Conservation (phyloP, 805 yeast genomes). For the Starmerella apicola region DNA sequence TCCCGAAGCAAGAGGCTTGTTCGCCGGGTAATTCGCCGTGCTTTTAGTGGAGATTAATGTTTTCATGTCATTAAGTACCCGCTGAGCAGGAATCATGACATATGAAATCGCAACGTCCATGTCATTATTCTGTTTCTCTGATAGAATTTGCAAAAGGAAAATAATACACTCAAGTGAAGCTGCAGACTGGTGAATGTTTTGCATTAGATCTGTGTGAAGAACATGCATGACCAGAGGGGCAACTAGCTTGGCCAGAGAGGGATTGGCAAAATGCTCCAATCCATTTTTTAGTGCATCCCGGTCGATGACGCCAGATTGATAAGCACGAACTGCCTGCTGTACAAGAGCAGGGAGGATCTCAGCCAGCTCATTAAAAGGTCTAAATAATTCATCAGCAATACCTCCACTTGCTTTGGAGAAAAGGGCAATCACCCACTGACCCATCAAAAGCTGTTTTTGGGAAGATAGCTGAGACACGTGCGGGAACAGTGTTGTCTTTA, state of each 20-base stretch:
- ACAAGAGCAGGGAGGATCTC: constrained; percentile 57
- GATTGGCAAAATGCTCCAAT: constrained; percentile 74
- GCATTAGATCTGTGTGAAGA: constrained; percentile 33
- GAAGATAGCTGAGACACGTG: constrained; percentile 3
- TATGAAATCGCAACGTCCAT: constrained; percentile 2
- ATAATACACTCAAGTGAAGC: constrained; percentile 11
- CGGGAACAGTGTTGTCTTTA: constrained; percentile 2
- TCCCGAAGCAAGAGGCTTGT: not conserved
- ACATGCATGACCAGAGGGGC: constrained; percentile 42
- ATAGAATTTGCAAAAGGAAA: constrained; percentile 7
- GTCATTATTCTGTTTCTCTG: constrained; percentile 1
- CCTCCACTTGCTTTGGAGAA: constrained; percentile 77
- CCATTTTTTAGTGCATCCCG: constrained; percentile 58
- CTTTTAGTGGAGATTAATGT: not conserved
- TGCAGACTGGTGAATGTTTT: constrained; percentile 11
- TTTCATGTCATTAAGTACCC: not conserved
- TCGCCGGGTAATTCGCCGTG: not conserved
- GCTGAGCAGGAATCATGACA: not conserved
- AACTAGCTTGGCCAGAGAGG: constrained; percentile 50
- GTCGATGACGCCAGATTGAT: constrained; percentile 43
- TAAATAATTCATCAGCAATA: constrained; percentile 52
- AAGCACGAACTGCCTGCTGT: constrained; percentile 56
- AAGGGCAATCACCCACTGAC: constrained; percentile 69
- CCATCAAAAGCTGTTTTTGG: constrained; percentile 28
- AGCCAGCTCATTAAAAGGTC: constrained; percentile 52